These are phyloP conservation scores for Lentinula sp. DNA, from an alignment of 768 basidiomycete genomes.

Conservation along the genomic window DNA sequence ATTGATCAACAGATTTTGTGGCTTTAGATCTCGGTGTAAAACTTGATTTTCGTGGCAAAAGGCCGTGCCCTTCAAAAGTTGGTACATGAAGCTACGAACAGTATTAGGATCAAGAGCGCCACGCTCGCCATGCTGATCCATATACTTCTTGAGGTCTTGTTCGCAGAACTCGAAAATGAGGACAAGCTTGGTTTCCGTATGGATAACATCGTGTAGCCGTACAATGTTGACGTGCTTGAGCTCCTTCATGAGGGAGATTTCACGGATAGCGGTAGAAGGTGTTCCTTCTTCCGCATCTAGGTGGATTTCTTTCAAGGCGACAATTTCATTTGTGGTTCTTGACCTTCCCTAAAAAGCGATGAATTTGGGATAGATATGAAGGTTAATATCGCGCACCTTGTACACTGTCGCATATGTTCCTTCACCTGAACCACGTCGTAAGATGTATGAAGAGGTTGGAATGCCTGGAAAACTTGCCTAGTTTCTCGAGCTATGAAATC, in stretches of 20 bases:
- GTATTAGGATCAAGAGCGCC: constrained; percentile 88
- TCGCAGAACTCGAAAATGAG: constrained; percentile 99
- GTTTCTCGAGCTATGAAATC: constrained; percentile 72
- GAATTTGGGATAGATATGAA: not conserved
- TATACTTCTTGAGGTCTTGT: constrained; percentile 97
- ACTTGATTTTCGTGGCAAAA: constrained; percentile 99
- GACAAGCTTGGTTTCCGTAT: constrained; percentile 96
- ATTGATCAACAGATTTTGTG: constrained; percentile 97
- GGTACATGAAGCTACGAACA: constrained; percentile 97
- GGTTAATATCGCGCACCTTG: constrained; percentile 52
- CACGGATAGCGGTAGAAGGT: constrained; percentile 96
- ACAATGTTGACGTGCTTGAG: constrained; percentile 99
- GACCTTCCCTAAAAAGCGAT: constrained; percentile 68
- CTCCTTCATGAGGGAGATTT: constrained; percentile 99
- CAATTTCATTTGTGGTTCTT: constrained; percentile 96
- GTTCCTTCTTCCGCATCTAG: constrained; percentile 99
- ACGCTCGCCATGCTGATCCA: constrained; percentile 96
- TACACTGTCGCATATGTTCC: constrained; percentile 97
- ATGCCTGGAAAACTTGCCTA: constrained; percentile 40
- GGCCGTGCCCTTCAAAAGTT: constrained; percentile 92
- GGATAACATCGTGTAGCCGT: constrained; percentile 96
- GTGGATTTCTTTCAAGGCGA: constrained; percentile 98
- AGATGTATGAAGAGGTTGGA: constrained; percentile 17
- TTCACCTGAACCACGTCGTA: constrained; percentile 66
- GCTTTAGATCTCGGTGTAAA: constrained; percentile 95